Evolutionary conservation across 2,329 filamentous ascomycete species (phyloP), one percentile per base, ranked within the genome.

Genomic region (Aspergillus versicolor): DNA sequence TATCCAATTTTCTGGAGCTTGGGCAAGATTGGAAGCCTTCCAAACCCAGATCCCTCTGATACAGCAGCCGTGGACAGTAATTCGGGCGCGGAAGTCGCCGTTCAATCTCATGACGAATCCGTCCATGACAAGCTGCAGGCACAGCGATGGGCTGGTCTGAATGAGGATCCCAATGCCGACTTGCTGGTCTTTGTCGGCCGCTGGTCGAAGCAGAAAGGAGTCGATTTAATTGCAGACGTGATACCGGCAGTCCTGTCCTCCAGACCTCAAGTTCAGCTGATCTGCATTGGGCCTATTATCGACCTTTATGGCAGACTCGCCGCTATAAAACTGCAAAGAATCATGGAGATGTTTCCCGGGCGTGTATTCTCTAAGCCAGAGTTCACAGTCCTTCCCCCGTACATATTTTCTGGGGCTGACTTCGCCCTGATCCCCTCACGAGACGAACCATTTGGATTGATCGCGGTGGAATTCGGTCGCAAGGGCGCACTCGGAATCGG

Each of bases 1-100:
- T 88, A 88, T 67, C 86, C 86, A 2, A 88, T 88, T 57, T 88
- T 89, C 73, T 88, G 86, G 86, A 83, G 84, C 55, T 70, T 88
- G 52, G 81, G 82, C 63, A 82, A 82, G 67, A 82, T 88, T 53
- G 85, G 85, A 17, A 81, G 84, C 51, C 74, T 88, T 32, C 86
- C 85, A 1, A 88, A 88, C 64, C 85, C 86, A 1, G 85, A 88
- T 68, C 85, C 85, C 3, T 83, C 83, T 1, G 85, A 88, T 69
- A 84, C 84, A 17, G 84, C 79, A 11, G 27, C 27, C 3, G 27
- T 30, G 27, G 9, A 4, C 27, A 30, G 2, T 8, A 30, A 30
- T 9, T 4, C 9, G 9, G 9, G 9, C 9, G 27, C 9, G 27
- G 27, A 30, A 30, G 27, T 30, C 9, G 27, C 27, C 1, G 27